phyloP scores from a whole-genome alignment of 768 basidiomycete species.

The Paxillus ammoniavirescens region DNA sequence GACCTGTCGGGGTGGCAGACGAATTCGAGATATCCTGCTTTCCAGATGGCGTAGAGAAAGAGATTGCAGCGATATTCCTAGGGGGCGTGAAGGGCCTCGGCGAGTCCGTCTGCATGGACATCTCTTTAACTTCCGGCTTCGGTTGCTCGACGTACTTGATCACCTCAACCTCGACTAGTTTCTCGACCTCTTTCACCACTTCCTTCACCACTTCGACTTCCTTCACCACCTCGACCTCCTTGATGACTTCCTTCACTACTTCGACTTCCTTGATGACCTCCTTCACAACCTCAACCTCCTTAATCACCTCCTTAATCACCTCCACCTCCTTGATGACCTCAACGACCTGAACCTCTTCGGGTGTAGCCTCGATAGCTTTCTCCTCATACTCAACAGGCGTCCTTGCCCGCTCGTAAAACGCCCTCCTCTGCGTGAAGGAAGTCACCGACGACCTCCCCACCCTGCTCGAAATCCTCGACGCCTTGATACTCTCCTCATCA shows the following conservation, averaged over 20 bases:
- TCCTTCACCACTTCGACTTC: slow-evolving; percentile 28
- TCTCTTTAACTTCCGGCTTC: slow-evolving; percentile 70
- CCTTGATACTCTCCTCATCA: slow-evolving; percentile 75
- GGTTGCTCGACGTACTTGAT: slow-evolving; percentile 34
- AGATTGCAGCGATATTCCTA: slow-evolving; percentile 26
- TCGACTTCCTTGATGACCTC: slow-evolving; percentile 25
- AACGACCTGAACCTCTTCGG: slow-evolving; percentile 31
- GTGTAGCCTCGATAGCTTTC: slow-evolving; percentile 34
- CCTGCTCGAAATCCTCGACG: slow-evolving; percentile 45
- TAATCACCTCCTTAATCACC: slow-evolving; percentile 28
- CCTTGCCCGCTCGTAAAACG: slow-evolving; percentile 2
- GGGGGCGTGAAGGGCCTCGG: slow-evolving; percentile 32
- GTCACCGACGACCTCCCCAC: slow-evolving; percentile 22
- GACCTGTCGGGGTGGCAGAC: slow-evolving; percentile 34
- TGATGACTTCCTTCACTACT: slow-evolving; percentile 16
- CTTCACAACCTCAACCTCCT: slow-evolving; percentile 23
- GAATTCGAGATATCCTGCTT: slow-evolving; percentile 27
- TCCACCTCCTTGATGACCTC: slow-evolving; percentile 32
- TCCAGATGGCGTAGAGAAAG: slow-evolving; percentile 23
- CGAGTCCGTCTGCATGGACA: slow-evolving; percentile 77
- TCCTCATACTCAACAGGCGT: slow-evolving; percentile 51
- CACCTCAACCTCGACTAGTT: slow-evolving; percentile 11
- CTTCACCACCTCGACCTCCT: slow-evolving; percentile 38
- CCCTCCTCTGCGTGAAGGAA: slow-evolving; percentile 19
- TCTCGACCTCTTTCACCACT: slow-evolving; percentile 24